These are phyloP conservation scores for Chaetomium globosum DNA, from an alignment of 2,329 filamentous ascomycete genomes.

Conservation along the genomic window DNA sequence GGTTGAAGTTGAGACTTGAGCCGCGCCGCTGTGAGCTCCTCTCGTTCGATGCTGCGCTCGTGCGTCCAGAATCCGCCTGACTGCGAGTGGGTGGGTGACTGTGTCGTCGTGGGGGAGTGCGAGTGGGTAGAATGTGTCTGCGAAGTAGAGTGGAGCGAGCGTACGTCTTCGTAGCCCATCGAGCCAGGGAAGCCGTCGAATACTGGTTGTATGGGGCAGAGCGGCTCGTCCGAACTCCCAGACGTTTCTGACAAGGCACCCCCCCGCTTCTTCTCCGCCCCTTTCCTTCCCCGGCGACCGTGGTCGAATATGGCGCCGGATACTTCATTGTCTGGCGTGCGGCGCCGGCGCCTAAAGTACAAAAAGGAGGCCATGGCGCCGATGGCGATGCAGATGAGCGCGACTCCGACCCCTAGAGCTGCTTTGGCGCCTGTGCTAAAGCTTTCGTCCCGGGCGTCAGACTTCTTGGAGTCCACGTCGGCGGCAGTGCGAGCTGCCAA, in stretches of 20 bases:
- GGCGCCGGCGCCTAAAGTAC: constrained; percentile 35
- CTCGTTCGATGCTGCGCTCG: constrained; percentile 33
- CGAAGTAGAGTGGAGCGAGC: constrained; percentile 34
- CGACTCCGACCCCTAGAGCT: constrained; percentile 35
- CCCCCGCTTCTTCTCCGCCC: constrained; percentile 32
- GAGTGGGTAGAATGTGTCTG: constrained; percentile 30
- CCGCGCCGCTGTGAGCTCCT: constrained; percentile 36
- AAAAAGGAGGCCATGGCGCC: constrained; percentile 37
- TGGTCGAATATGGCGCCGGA: constrained; percentile 30
- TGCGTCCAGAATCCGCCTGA: constrained; percentile 27
- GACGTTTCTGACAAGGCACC: constrained; percentile 29
- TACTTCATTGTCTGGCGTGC: constrained; percentile 26
- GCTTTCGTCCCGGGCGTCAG: constrained; percentile 25
- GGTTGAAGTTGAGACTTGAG: constrained; percentile 31
- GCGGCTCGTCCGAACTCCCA: constrained; percentile 34
- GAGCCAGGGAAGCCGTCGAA: constrained; percentile 39
- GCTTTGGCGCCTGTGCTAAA: constrained; percentile 35
- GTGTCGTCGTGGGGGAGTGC: constrained; percentile 31
- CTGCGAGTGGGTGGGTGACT: constrained; percentile 34
- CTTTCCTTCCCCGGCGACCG: constrained; percentile 29
- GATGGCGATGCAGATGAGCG: constrained; percentile 30
- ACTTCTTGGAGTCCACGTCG: constrained; percentile 22
- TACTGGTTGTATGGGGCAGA: constrained; percentile 37
- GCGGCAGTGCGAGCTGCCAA: constrained; percentile 15
- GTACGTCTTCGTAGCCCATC: constrained; percentile 38